Percentiles rank a stretch among this genome's conserved stretches.
Evolutionary conservation across 257 asterid species (phyloP).

Genomic region (Solanum dulcamara): DNA sequence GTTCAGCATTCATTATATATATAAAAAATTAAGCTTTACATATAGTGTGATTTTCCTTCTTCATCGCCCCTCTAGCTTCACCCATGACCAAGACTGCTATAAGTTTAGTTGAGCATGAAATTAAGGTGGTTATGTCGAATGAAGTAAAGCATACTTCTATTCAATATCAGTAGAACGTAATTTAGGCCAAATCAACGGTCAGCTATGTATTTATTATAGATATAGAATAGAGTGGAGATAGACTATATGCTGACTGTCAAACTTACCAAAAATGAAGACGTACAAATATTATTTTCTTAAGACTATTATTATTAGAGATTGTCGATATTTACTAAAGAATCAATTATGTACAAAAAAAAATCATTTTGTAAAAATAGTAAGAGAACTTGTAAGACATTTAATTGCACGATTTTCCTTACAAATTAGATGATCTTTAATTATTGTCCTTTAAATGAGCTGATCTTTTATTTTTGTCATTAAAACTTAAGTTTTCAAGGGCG

Average conservation of each 20-base stretch:
- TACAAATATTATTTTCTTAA: background rate
- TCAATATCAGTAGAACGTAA: background rate
- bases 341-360: too few relatives aligned
- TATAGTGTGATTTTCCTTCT: too few relatives aligned
- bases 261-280: background rate
- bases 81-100: background rate
- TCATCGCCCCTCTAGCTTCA: too few relatives aligned
- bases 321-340: background rate
- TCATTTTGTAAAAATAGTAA: too few relatives aligned
- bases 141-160: background rate
- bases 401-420: background rate
- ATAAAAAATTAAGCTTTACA: too few relatives aligned
- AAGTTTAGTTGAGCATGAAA: background rate
- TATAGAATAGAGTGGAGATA: background rate
- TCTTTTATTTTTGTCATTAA: background rate
- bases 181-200: background rate
- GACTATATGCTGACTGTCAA: background rate
- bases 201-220: too few relatives aligned
- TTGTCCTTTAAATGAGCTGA: too few relatives aligned
- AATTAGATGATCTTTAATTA: background rate
- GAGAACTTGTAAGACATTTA: too few relatives aligned
- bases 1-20: too few relatives aligned
- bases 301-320: background rate
- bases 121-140: background rate
- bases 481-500: background rate